Conservation (phyloP, 2,329 filamentous ascomycete species). For the Trichophyton rubrum region DNA sequence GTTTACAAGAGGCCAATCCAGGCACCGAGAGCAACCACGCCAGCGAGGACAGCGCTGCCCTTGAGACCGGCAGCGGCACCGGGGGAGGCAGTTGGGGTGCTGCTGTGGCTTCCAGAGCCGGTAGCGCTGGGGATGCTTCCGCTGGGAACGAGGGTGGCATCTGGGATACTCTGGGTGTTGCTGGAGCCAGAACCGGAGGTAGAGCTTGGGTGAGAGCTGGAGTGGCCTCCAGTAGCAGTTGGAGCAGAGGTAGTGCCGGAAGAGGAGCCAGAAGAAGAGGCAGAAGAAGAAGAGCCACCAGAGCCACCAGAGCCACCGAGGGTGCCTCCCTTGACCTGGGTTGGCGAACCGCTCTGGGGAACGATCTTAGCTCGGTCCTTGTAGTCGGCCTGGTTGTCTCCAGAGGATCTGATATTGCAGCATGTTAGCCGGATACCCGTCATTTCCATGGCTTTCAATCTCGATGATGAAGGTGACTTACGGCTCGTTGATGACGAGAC, state of each 20-base stretch:
- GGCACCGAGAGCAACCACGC: not conserved
- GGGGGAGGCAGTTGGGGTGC: not conserved
- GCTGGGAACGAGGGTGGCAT: not conserved
- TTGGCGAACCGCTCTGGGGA: conserved; percentile 3
- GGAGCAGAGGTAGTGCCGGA: not conserved
- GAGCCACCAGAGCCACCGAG: conserved; percentile 4
- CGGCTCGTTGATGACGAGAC: conserved; percentile 41
- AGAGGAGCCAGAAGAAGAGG: not conserved
- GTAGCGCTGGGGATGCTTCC: not conserved
- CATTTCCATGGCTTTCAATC: not conserved
- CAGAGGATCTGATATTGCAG: conserved; percentile 1
- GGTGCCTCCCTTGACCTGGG: conserved; percentile 7
- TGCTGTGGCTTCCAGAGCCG: not conserved
- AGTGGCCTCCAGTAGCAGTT: not conserved
- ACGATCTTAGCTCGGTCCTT: conserved; percentile 5
- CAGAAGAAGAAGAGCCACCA: conserved; percentile 1
- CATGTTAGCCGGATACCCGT: not conserved
- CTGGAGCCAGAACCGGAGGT: not conserved
- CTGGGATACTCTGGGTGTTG: not conserved
- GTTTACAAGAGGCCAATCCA: not conserved
- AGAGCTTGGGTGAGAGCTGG: not conserved
- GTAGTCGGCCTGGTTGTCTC: conserved; percentile 7
- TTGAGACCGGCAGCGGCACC: not conserved
- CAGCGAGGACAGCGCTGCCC: not conserved
- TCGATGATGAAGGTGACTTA: conserved; percentile 9